A percentile compares a stretch with the other conserved stretches of the same genome.
phyloP scores from a whole-genome alignment of 192 early-diverging fungal species.

The Haplosporangium gracile region DNA sequence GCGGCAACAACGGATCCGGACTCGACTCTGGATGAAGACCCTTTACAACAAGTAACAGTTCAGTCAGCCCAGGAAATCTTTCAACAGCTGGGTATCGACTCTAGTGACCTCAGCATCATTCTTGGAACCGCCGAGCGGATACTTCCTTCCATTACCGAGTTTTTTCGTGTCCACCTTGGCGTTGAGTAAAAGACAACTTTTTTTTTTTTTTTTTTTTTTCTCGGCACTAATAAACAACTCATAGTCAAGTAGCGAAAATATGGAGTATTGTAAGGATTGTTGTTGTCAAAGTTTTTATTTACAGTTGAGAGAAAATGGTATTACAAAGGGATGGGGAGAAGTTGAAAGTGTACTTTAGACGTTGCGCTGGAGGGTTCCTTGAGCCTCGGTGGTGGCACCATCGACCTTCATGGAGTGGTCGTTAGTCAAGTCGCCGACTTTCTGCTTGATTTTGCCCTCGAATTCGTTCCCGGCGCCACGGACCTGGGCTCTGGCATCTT shows the following conservation, averaged over 20 bases:
- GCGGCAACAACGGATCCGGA: neutral
- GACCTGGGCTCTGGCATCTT: neutral
- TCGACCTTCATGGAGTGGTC: neutral
- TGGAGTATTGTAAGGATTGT: neutral
- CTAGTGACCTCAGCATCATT: constrained; percentile 59
- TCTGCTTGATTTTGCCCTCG: neutral
- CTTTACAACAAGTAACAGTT: neutral
- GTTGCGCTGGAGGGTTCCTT: neutral
- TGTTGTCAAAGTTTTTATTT: neutral
- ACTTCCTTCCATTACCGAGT: constrained; percentile 59
- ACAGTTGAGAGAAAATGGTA: neutral
- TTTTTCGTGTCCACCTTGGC: constrained; percentile 47
- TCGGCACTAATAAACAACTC: constrained; percentile 5
- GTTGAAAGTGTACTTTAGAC: neutral
- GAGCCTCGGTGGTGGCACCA: neutral
- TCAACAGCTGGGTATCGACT: constrained; percentile 45
- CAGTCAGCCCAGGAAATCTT: constrained; percentile 29
- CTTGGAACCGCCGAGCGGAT: constrained; percentile 63
- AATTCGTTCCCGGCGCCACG: neutral
- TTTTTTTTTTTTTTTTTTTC: constrained; percentile 1
- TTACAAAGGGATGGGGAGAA: neutral
- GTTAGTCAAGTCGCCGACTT: neutral
- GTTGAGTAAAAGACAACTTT: constrained; percentile 23
- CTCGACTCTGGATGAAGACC: constrained; percentile 6
- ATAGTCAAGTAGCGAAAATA: neutral